Base-by-base conservation (phyloP, 805 yeast species). In the Danielozyma ontarioensis region DNA sequence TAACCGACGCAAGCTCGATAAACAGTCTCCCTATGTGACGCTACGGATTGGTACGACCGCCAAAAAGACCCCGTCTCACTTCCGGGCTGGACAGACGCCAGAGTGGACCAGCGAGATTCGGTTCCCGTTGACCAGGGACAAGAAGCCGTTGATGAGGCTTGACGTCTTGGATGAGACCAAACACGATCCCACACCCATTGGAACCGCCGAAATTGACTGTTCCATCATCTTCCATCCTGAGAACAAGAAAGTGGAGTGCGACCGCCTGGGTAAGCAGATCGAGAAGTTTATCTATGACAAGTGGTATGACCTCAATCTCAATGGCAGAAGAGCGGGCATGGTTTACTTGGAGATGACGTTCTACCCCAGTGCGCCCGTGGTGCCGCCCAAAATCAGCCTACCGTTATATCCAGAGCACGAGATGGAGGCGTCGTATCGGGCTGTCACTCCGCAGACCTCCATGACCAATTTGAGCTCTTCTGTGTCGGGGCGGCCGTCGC, bases 71-170 rank as follows among this genome's bases (percentile, higher is more conserved):
- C 79, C 78, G 23, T 72, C 86, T 0, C 78, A 84, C 38, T 72
- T 76, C 33, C 64, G 97, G 44, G 98, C 96, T 1, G 98, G 98
- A 2, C 98, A 93, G 53, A 83, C 85, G 4, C 98, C 98, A 1
- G 74, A 68, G 14, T 93, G 97, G 86, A 80, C 85, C 39, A 78
- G 78, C 39, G 87, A 84, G 42, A 66, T 83, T 36, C 64, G 85
- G 44, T 85, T 83, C 50, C 72, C 72, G 25, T 64, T 86, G 17
- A 69, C 78, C 1, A 71, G 83, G 5, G 83, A 80, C 24, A 68
- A 80, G 17, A 76, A 72, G 32, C 82, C 87, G 2, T 39, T 68
- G 0, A 55, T 93, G 61, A 76, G 77, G 40, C 64, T 93, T 2
- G 85, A 84, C 25, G 78, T 88, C 1, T 74, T 88, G 42, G 95